phyloP scores from a whole-genome alignment of 2,329 filamentous ascomycete genomes.

The Lizonia empirigonia region DNA sequence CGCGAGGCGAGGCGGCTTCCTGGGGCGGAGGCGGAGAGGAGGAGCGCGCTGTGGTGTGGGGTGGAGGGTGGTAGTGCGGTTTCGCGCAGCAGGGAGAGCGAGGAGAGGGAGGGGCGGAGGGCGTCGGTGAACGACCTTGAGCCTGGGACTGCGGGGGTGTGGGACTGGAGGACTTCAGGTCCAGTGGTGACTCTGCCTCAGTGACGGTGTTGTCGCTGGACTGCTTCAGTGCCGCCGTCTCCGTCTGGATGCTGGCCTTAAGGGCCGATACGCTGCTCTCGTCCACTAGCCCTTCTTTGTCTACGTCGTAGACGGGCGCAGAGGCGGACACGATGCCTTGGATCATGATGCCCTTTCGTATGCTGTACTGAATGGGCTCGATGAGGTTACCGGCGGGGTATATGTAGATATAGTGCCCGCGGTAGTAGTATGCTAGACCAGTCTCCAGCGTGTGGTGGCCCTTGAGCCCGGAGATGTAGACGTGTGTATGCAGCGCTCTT shows the following conservation, averaged over 20 bases:
- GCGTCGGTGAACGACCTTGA: not conserved
- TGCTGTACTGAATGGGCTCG: slow-evolving; percentile 28
- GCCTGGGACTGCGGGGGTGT: not conserved
- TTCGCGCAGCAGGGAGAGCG: not conserved
- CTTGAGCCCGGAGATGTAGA: slow-evolving; percentile 34
- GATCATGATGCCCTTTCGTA: slow-evolving; percentile 26
- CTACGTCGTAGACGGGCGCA: slow-evolving; percentile 19
- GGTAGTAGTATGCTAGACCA: slow-evolving; percentile 39
- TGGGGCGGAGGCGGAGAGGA: slow-evolving; percentile 35
- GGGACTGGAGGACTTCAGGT: not conserved
- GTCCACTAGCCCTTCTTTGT: not conserved
- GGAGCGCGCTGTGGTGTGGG: slow-evolving; percentile 27
- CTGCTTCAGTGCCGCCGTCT: not conserved
- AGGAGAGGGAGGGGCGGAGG: not conserved
- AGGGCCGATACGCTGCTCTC: slow-evolving; percentile 26
- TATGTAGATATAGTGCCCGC: slow-evolving; percentile 39
- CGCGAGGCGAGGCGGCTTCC: slow-evolving; percentile 24
- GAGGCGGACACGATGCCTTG: slow-evolving; percentile 9
- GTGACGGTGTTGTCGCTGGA: not conserved
- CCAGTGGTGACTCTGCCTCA: not conserved
- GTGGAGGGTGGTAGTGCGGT: slow-evolving; percentile 15
- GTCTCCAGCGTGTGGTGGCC: slow-evolving; percentile 29
- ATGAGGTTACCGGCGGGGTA: slow-evolving; percentile 23
- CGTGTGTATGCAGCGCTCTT: slow-evolving; percentile 19
- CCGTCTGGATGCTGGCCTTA: slow-evolving; percentile 3